phyloP scores from a whole-genome alignment of 768 basidiomycete species.

The Grammothele lineata region DNA sequence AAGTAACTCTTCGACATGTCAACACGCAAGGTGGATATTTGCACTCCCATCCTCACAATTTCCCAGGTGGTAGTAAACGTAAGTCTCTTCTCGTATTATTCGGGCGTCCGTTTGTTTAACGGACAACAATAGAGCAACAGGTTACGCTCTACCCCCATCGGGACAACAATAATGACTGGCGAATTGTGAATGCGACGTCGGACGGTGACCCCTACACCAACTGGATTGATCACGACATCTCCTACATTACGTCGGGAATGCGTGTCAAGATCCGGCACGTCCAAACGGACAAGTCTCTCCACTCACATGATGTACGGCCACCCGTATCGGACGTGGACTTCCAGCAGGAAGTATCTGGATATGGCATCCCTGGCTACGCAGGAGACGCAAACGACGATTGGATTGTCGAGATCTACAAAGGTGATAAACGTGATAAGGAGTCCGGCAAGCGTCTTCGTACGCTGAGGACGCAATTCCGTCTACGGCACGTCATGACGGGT shows the following conservation, averaged over 20 bases:
- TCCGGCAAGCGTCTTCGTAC: constrained; percentile 73
- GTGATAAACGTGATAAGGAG: constrained; percentile 57
- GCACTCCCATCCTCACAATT: constrained; percentile 89
- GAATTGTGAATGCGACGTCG: constrained; percentile 69
- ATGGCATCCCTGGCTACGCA: constrained; percentile 79
- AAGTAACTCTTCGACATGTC: constrained; percentile 79
- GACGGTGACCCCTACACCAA: constrained; percentile 39
- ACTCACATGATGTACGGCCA: constrained; percentile 93
- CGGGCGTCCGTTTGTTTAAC: not conserved
- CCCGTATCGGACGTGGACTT: constrained; percentile 97
- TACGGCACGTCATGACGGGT: constrained; percentile 82
- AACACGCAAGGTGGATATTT: constrained; percentile 99
- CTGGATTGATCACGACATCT: constrained; percentile 50
- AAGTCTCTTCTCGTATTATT: constrained; percentile 25
- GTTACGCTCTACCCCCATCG: constrained; percentile 97
- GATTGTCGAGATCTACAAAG: constrained; percentile 80
- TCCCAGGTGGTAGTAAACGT: constrained; percentile 91
- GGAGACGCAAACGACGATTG: constrained; percentile 96
- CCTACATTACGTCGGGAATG: constrained; percentile 58
- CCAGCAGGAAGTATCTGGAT: constrained; percentile 96
- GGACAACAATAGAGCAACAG: constrained; percentile 75
- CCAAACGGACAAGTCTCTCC: constrained; percentile 78
- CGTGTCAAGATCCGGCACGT: constrained; percentile 82
- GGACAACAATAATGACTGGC: constrained; percentile 96
- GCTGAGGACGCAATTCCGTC: constrained; percentile 74